A percentile compares a stretch with the other conserved stretches of the same genome.
Conservation (phyloP, 2,329 filamentous ascomycete species). For the Davidsoniella australis region DNA sequence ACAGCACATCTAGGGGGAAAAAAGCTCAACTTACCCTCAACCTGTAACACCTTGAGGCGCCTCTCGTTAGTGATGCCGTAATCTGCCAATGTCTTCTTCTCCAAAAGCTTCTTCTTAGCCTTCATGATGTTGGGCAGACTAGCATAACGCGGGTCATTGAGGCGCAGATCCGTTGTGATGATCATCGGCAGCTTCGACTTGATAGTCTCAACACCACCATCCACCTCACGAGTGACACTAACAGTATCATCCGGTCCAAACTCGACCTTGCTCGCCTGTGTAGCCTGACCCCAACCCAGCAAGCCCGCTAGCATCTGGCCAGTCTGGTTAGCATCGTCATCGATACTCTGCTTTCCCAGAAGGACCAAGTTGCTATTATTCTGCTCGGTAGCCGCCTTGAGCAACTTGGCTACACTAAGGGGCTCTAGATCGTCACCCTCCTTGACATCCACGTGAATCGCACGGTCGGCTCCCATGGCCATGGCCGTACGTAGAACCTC, state of each 20-base stretch:
- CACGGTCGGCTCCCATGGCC: constrained; percentile 95
- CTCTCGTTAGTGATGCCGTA: constrained; percentile 58
- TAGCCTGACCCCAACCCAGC: constrained; percentile 85
- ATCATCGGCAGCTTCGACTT: constrained; percentile 75
- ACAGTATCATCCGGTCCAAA: constrained; percentile 54
- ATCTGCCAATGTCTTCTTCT: constrained; percentile 77
- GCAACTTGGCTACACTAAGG: constrained; percentile 77
- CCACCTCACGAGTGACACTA: constrained; percentile 77
- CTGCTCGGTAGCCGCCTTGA: constrained; percentile 60
- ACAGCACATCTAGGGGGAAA: too few species aligned
- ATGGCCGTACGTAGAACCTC: constrained; percentile 90
- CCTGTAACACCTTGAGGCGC: constrained; percentile 78
- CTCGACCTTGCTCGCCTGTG: constrained; percentile 72
- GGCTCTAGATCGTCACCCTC: constrained; percentile 71
- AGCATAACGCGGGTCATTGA: constrained; percentile 92
- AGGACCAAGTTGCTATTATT: constrained; percentile 86
- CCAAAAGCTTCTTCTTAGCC: constrained; percentile 98
- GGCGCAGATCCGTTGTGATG: constrained; percentile 80
- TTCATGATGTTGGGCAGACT: constrained; percentile 99
- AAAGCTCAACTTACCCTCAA: constrained; percentile 44
- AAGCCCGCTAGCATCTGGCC: constrained; percentile 95
- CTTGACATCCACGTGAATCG: constrained; percentile 67
- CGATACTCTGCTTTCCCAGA: constrained; percentile 94
- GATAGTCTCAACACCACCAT: constrained; percentile 86
- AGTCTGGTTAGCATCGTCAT: constrained; percentile 89